phyloP scores from a whole-genome alignment of 331 rosid genomes.

The Phaseolus coccineus region DNA sequence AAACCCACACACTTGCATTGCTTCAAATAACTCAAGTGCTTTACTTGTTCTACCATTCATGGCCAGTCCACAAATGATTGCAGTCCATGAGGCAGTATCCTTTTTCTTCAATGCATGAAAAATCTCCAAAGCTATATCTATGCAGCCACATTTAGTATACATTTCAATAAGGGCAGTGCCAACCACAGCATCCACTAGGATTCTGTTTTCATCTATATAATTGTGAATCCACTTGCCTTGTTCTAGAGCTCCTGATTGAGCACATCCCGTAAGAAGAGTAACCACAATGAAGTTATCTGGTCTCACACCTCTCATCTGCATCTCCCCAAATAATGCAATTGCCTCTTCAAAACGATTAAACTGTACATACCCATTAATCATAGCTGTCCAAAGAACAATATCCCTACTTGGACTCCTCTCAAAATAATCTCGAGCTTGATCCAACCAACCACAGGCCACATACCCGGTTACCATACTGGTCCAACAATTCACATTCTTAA shows the following conservation, averaged over 20 bases:
- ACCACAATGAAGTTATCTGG: slow-evolving; percentile 70
- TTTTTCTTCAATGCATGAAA: slow-evolving; percentile 63
- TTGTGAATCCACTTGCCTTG: slow-evolving; percentile 79
- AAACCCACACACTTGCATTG: slow-evolving; percentile 63
- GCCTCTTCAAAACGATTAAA: slow-evolving; percentile 71
- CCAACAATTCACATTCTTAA: slow-evolving; percentile 70
- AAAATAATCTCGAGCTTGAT: slow-evolving; percentile 70
- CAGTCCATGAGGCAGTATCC: slow-evolving; percentile 76
- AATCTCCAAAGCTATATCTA: slow-evolving; percentile 66
- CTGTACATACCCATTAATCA: slow-evolving; percentile 86
- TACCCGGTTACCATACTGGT: slow-evolving; percentile 82
- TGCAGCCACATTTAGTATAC: slow-evolving; percentile 77
- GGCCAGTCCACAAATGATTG: slow-evolving; percentile 77
- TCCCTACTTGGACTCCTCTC: slow-evolving; percentile 71
- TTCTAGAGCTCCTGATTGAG: slow-evolving; percentile 74
- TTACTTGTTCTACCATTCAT: slow-evolving; percentile 69
- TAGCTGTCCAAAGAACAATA: slow-evolving; percentile 81
- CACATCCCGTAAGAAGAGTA: slow-evolving; percentile 79
- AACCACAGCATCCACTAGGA: slow-evolving; percentile 66
- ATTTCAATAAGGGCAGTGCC: slow-evolving; percentile 83
- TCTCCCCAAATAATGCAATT: slow-evolving; percentile 63
- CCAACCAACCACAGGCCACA: slow-evolving; percentile 65
- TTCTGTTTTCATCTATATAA: slow-evolving; percentile 53
- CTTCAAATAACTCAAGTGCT: slow-evolving; percentile 67
- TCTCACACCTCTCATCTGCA: slow-evolving; percentile 61